Evolutionary conservation across 441 rosid genomes (phyloP).

Genomic region (Syzygium syzygioides): DNA sequence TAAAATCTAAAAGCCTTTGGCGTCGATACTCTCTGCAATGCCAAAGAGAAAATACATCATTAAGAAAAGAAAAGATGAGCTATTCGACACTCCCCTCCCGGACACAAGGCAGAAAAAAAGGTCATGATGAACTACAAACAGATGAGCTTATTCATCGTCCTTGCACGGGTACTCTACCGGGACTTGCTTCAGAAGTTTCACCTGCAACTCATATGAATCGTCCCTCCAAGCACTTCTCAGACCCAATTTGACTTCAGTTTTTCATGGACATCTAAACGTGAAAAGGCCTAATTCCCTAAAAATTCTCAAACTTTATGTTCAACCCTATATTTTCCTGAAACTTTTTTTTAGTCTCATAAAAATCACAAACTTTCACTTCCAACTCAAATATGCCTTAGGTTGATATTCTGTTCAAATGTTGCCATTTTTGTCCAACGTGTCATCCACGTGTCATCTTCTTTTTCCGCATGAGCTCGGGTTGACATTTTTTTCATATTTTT

Average conservation of each 20-base stretch:
- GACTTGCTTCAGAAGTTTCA: conserved; percentile 14
- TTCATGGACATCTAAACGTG: conserved; percentile 3
- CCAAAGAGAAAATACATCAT: neutral
- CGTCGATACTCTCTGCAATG: no score
- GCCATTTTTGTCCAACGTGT: no score
- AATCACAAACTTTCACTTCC: no score
- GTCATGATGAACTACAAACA: neutral
- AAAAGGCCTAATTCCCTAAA: no score
- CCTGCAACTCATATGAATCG: conserved; percentile 6
- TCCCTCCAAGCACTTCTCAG: neutral
- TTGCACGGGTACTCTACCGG: conserved; percentile 7
- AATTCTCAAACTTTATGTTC: no score
- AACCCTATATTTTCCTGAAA: no score
- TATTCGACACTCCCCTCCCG: neutral
- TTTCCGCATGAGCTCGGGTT: no score
- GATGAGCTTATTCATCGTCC: neutral
- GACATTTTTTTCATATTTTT: no score
- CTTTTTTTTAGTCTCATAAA: no score
- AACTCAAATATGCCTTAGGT: no score
- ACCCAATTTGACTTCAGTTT: conserved; percentile 2
- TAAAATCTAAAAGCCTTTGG: neutral
- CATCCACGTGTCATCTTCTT: no score
- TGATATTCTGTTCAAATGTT: no score
- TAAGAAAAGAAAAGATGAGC: neutral
- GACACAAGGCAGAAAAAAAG: neutral